Evolutionary conservation across 768 basidiomycete species (phyloP).

Genomic region (Collybiopsis luxurians): DNA sequence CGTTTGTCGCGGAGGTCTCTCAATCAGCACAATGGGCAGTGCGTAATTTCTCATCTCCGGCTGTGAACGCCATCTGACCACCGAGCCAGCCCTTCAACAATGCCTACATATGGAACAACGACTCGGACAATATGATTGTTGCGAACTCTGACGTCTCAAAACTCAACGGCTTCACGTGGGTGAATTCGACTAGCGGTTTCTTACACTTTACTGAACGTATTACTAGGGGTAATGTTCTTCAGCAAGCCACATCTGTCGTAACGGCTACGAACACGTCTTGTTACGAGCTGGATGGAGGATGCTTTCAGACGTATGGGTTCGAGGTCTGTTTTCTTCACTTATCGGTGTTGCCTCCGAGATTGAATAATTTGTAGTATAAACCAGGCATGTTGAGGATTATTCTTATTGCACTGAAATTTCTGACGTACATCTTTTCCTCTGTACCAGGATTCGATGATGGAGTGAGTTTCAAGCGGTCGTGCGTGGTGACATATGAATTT

Average conservation of each 20-base stretch:
- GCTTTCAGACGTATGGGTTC: constrained; percentile 50
- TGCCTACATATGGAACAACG: constrained; percentile 39
- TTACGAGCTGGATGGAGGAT: constrained; percentile 38
- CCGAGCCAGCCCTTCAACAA: constrained; percentile 42
- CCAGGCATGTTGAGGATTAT: constrained; percentile 27
- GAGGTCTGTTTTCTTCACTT: constrained; percentile 14
- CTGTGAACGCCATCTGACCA: background rate
- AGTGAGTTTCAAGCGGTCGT: constrained; percentile 18
- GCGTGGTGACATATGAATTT: background rate
- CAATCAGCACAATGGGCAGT: constrained; percentile 52
- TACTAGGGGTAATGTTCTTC: constrained; percentile 21
- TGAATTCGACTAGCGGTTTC: constrained; percentile 28
- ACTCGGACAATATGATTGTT: constrained; percentile 29
- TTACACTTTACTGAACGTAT: constrained; percentile 3
- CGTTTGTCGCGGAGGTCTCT: constrained; percentile 32
- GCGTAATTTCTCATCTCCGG: constrained; percentile 6
- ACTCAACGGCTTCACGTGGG: constrained; percentile 37
- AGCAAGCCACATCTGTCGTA: constrained; percentile 10
- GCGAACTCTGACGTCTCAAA: constrained; percentile 32
- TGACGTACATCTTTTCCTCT: background rate
- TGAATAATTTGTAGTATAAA: constrained; percentile 31
- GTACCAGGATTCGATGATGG: constrained; percentile 31
- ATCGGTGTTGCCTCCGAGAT: background rate
- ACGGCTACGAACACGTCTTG: constrained; percentile 35
- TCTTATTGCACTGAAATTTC: background rate